Percentiles rank a stretch among this genome's conserved stretches.
Conservation (phyloP, 495 filamentous ascomycete species). For the Cercophora scortea region DNA sequence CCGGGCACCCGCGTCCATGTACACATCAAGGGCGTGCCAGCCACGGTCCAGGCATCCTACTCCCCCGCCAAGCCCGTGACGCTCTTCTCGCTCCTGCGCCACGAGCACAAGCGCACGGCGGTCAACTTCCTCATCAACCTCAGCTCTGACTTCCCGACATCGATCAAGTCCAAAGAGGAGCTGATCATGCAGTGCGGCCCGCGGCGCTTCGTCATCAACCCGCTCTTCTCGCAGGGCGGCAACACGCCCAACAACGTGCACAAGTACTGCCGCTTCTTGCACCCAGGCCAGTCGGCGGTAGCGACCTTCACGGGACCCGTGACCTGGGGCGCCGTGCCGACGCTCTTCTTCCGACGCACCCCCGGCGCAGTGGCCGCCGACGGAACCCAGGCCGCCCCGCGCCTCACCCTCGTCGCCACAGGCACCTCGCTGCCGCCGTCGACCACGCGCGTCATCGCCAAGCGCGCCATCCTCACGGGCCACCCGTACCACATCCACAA, state of each 20-base stretch:
- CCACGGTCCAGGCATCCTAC: slow-evolving; percentile 45
- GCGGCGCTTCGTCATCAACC: slow-evolving; percentile 77
- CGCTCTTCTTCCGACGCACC: slow-evolving; percentile 70
- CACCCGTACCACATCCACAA: slow-evolving; percentile 99
- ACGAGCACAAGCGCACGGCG: slow-evolving; percentile 88
- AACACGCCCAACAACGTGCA: slow-evolving; percentile 91
- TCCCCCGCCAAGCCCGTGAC: slow-evolving; percentile 52
- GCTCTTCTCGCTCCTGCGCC: slow-evolving; percentile 77
- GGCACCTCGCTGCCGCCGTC: slow-evolving; percentile 80
- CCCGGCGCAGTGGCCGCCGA: slow-evolving; percentile 19
- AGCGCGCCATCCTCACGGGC: slow-evolving; percentile 88
- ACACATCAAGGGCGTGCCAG: slow-evolving; percentile 66
- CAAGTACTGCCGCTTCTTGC: slow-evolving; percentile 90
- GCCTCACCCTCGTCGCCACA: slow-evolving; percentile 67
- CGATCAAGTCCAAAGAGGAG: slow-evolving; percentile 83
- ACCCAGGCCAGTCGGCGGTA: slow-evolving; percentile 84
- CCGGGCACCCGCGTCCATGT: slow-evolving; percentile 76
- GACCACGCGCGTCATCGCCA: slow-evolving; percentile 75
- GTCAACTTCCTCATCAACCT: slow-evolving; percentile 82
- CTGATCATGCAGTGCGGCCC: slow-evolving; percentile 84
- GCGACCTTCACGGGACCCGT: slow-evolving; percentile 85
- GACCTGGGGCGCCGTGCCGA: slow-evolving; percentile 85
- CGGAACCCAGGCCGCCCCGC: slow-evolving; percentile 19
- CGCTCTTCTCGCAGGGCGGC: slow-evolving; percentile 76
- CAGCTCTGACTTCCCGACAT: slow-evolving; percentile 57